Percentiles rank a stretch among this genome's conserved stretches.
Conservation (phyloP, 176 grass and related monocot species). For the Pharus latifolius region DNA sequence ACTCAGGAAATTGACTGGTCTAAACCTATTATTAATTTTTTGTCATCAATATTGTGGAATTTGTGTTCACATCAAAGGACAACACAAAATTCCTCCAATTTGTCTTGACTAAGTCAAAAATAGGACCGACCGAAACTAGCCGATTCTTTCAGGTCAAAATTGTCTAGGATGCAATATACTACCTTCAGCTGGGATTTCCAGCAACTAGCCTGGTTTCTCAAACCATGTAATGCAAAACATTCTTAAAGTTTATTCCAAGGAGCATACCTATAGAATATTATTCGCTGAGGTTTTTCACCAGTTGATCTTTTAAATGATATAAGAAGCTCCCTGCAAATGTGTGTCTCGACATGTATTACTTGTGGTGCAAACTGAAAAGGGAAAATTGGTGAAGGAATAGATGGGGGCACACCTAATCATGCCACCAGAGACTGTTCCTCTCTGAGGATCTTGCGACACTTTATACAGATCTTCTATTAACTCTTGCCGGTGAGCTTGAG, state of each 20-base stretch:
- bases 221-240: not conserved
- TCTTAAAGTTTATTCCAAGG: not conserved
- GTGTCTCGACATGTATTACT: not conserved
- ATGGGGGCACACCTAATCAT: slow-evolving; percentile 70
- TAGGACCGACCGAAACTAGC: not conserved
- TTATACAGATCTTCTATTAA: slow-evolving; percentile 89
- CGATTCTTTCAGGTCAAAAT: not conserved
- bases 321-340: slow-evolving; percentile 74
- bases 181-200: not conserved
- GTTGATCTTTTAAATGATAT: slow-evolving; percentile 80
- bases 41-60: not conserved
- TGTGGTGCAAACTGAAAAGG: not conserved
- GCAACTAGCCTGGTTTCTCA: not conserved
- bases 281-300: slow-evolving; percentile 52
- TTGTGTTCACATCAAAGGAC: not conserved
- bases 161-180: not conserved
- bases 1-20: not conserved
- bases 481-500: slow-evolving; percentile 79
- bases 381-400: not conserved
- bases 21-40: not conserved
- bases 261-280: slow-evolving; percentile 80
- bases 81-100: not conserved
- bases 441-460: slow-evolving; percentile 57
- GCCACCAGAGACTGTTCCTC: slow-evolving; percentile 49
- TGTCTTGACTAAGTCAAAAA: not conserved